These are phyloP conservation scores for Pseudoneurospora amorphoporcata DNA, from an alignment of 495 filamentous ascomycete species.

Conservation along the genomic window DNA sequence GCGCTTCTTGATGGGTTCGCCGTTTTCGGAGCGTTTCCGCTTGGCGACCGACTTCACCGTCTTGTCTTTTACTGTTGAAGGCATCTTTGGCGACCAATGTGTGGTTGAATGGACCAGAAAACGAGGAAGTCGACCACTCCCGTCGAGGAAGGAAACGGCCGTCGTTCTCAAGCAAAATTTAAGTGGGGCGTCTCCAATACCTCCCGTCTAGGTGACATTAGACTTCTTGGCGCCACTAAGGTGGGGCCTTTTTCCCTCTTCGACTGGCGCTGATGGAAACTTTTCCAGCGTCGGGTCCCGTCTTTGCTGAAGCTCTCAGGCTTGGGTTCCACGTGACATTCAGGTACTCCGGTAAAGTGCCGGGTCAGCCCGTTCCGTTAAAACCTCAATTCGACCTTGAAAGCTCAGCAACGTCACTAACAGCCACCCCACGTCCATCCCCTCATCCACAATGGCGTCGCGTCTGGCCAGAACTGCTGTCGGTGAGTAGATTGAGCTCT, in stretches of 20 bases:
- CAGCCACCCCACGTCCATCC: constrained; percentile 28
- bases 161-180: constrained; percentile 11
- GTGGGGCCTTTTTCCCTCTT: neutral
- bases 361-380: constrained; percentile 30
- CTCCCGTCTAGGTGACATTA: constrained; percentile 2
- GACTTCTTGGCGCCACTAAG: neutral
- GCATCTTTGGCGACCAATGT: constrained; percentile 12
- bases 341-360: constrained; percentile 17
- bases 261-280: neutral
- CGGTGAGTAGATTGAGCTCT: constrained; percentile 50
- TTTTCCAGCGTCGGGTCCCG: neutral
- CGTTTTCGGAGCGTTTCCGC: constrained; percentile 36
- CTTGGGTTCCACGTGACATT: constrained; percentile 18
- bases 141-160: neutral
- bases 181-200: constrained; percentile 16
- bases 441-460: constrained; percentile 78
- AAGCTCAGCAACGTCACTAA: constrained; percentile 28
- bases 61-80: constrained; percentile 10
- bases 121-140: neutral
- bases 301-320: neutral
- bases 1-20: constrained; percentile 38
- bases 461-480: constrained; percentile 84
- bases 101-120: neutral
- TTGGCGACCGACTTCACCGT: constrained; percentile 24
- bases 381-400: constrained; percentile 40